phyloP scores from a whole-genome alignment of 441 rosid genomes.

The Geranium incanum region DNA sequence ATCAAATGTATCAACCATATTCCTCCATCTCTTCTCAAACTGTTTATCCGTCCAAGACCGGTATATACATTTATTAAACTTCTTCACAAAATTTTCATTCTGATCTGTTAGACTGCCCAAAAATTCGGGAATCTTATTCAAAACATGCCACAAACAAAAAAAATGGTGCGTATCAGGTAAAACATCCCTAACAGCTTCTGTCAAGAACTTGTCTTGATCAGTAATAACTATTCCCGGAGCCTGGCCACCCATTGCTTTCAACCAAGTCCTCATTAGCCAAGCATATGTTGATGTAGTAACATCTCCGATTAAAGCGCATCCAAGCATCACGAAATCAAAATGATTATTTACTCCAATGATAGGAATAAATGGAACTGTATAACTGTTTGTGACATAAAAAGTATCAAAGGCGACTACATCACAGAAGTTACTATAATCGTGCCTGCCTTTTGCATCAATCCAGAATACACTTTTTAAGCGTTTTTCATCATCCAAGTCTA shows the following conservation, averaged over 20 bases:
- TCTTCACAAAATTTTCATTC: conserved; percentile 35
- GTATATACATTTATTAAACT: conserved; percentile 40
- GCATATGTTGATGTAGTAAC: conserved; percentile 35
- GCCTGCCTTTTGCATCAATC: conserved; percentile 50
- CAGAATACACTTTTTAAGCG: conserved; percentile 47
- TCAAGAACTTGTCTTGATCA: conserved; percentile 40
- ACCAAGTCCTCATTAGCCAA: conserved; percentile 57
- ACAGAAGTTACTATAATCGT: conserved; percentile 39
- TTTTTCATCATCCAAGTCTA: conserved; percentile 44
- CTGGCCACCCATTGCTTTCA: conserved; percentile 44
- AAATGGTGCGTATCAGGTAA: conserved; percentile 45
- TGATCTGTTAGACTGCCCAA: conserved; percentile 28
- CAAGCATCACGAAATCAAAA: conserved; percentile 39
- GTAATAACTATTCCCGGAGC: conserved; percentile 51
- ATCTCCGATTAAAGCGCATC: conserved; percentile 54
- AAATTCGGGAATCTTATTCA: conserved; percentile 35
- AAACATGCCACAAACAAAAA: conserved; percentile 51
- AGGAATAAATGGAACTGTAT: conserved; percentile 43
- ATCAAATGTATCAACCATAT: conserved; percentile 40
- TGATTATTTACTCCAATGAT: conserved; percentile 55
- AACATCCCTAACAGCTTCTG: conserved; percentile 40
- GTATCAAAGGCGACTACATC: conserved; percentile 56
- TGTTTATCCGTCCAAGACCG: conserved; percentile 47
- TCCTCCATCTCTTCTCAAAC: conserved; percentile 53
- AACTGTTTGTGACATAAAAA: conserved; percentile 36